These are phyloP conservation scores for Betula pendula DNA, from an alignment of 306 rosid genomes.

Conservation along the genomic window DNA sequence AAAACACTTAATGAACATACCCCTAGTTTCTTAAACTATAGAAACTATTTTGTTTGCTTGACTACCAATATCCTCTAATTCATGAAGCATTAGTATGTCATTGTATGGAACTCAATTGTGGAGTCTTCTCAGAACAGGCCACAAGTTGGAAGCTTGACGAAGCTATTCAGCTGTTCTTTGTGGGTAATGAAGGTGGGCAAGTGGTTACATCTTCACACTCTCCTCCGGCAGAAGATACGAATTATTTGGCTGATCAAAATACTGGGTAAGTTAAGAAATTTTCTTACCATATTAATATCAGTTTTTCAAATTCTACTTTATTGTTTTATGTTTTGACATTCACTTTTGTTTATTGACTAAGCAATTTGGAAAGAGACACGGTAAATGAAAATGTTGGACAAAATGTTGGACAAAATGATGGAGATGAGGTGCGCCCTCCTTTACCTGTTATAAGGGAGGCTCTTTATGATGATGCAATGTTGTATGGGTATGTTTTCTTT, in stretches of 20 bases:
- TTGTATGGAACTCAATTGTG: neutral
- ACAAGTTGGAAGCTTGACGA: conserved; percentile 96
- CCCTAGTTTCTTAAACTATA: no score
- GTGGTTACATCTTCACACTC: conserved; percentile 30
- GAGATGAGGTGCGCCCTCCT: conserved; percentile 91
- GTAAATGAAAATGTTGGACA: conserved; percentile 45
- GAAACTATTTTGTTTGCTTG: neutral
- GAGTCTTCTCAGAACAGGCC: conserved; percentile 55
- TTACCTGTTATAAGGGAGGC: conserved; percentile 92
- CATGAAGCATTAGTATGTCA: neutral
- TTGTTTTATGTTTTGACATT: conserved; percentile 10
- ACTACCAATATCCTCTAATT: no score
- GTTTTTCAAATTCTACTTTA: neutral
- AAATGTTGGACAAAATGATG: conserved; percentile 42
- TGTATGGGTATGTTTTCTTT: conserved; percentile 59
- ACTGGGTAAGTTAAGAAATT: conserved; percentile 33
- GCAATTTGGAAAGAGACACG: conserved; percentile 45
- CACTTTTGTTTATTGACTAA: conserved; percentile 25
- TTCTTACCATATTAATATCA: neutral
- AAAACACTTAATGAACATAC: no score
- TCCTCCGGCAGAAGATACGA: conserved; percentile 46
- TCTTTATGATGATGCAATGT: conserved; percentile 74
- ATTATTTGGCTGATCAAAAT: conserved; percentile 41
- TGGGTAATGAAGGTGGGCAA: conserved; percentile 66
- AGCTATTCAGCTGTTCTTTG: conserved; percentile 83